phyloP scores from a whole-genome alignment of 2,329 filamentous ascomycete genomes.

The Fusarium secorum region DNA sequence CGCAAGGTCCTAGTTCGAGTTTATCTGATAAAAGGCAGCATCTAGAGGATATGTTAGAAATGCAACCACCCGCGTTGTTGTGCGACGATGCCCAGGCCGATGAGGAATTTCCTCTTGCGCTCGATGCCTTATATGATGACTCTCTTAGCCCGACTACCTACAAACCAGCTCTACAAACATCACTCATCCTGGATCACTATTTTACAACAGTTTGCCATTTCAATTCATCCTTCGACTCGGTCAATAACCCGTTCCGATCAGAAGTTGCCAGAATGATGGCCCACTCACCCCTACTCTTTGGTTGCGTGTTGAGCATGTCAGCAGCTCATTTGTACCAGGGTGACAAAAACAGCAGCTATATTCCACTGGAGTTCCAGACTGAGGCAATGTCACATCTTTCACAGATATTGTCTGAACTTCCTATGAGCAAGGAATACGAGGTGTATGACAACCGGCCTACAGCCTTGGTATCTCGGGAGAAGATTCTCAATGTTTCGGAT shows the following conservation, averaged over 20 bases:
- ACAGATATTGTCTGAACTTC: not conserved
- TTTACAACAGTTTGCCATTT: conserved; percentile 20
- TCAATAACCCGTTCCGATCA: conserved; percentile 21
- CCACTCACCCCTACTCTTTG: conserved; percentile 2
- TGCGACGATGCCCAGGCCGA: not conserved
- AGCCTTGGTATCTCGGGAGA: not conserved
- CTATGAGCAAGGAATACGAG: not conserved
- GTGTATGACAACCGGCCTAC: not conserved
- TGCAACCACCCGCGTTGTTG: fast-evolving
- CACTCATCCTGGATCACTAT: conserved; percentile 15
- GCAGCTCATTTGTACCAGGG: conserved; percentile 26
- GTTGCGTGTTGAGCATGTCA: conserved; percentile 27
- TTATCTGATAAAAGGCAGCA: not conserved
- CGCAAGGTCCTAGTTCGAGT: not conserved
- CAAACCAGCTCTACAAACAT: not conserved
- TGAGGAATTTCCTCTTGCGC: not conserved
- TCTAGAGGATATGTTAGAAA: fast-evolving
- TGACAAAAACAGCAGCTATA: not conserved
- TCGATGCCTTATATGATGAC: not conserved
- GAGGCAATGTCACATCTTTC: conserved; percentile 22
- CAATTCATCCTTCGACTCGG: conserved; percentile 22
- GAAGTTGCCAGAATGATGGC: conserved; percentile 21
- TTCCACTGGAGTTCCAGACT: conserved; percentile 20
- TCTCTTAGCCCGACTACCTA: not conserved
- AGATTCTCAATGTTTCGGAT: not conserved